These are phyloP conservation scores for Zasmidium cellare DNA, from an alignment of 2,329 filamentous ascomycete species.

Conservation along the genomic window DNA sequence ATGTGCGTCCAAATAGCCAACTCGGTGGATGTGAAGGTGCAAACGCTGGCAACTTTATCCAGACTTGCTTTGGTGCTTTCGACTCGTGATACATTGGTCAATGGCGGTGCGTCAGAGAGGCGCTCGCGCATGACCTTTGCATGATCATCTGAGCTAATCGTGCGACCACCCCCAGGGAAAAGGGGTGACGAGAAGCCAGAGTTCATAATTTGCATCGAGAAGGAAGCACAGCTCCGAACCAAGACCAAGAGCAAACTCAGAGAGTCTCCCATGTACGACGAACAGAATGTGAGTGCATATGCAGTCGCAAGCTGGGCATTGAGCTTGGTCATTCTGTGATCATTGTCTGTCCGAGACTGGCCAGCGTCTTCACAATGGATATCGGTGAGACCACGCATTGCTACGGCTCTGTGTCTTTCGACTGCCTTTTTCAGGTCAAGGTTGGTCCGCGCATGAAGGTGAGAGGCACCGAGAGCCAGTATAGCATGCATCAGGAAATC, in stretches of 20 bases:
- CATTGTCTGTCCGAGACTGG: no score
- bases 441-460: neutral
- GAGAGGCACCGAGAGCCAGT: neutral
- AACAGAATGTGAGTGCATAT: neutral
- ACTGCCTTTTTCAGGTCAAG: neutral
- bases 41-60: neutral
- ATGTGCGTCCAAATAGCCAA: neutral
- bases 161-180: neutral
- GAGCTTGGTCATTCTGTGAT: neutral
- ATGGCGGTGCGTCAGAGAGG: no score
- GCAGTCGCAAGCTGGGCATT: conserved; percentile 1
- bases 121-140: no score
- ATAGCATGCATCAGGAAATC: neutral
- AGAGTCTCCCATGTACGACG: neutral
- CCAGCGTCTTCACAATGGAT: neutral
- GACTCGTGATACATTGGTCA: no score
- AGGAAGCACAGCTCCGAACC: neutral
- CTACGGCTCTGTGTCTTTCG: neutral
- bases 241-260: neutral
- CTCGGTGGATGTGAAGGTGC: neutral
- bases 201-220: neutral
- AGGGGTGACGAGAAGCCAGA: neutral
- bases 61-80: neutral
- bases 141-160: neutral
- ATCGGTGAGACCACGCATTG: neutral